A percentile compares a stretch with the other conserved stretches of the same genome.
Evolutionary conservation across 2,329 filamentous ascomycete species (phyloP).

Genomic region (Colletotrichum limetticola): DNA sequence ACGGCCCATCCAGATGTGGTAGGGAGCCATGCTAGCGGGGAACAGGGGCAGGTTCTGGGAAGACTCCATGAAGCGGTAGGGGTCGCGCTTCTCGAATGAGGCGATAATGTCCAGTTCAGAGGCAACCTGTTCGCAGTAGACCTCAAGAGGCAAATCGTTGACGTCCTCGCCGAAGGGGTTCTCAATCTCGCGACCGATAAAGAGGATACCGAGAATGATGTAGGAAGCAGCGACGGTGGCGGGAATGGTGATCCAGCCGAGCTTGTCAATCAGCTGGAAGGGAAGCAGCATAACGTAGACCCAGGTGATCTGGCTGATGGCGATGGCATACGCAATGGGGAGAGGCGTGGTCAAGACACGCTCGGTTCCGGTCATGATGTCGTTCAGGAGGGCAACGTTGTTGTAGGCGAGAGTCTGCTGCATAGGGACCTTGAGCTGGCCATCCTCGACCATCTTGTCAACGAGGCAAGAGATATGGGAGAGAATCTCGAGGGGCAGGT

Average conservation of each 20-base stretch:
- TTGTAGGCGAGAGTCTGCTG: conserved; percentile 71
- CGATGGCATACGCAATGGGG: conserved; percentile 84
- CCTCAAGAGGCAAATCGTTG: conserved; percentile 82
- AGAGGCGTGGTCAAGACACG: conserved; percentile 85
- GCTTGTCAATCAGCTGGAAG: conserved; percentile 76
- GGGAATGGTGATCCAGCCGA: conserved; percentile 82
- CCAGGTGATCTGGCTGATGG: conserved; percentile 88
- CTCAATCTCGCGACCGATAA: conserved; percentile 84
- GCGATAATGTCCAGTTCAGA: conserved; percentile 80
- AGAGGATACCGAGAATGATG: conserved; percentile 81
- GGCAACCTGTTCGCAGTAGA: conserved; percentile 80
- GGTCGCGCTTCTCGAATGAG: conserved; percentile 32
- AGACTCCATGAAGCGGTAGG: conserved; percentile 49
- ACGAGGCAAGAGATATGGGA: conserved; percentile 76
- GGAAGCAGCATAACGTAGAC: conserved; percentile 84
- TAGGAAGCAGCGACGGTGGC: conserved; percentile 79
- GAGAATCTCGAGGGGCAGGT: conserved; percentile 85
- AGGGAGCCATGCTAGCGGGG: conserved; percentile 58
- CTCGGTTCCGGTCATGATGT: conserved; percentile 78
- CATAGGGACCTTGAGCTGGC: conserved; percentile 65
- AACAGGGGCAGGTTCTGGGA: conserved; percentile 64
- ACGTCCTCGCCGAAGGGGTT: conserved; percentile 88
- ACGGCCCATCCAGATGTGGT: conserved; percentile 51
- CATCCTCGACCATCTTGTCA: conserved; percentile 67
- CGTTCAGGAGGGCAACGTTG: conserved; percentile 73